Evolutionary conservation across 2,329 filamentous ascomycete species (phyloP), one percentile per base, ranked within the genome.

Genomic region (Coniochaeta hoffmannii): DNA sequence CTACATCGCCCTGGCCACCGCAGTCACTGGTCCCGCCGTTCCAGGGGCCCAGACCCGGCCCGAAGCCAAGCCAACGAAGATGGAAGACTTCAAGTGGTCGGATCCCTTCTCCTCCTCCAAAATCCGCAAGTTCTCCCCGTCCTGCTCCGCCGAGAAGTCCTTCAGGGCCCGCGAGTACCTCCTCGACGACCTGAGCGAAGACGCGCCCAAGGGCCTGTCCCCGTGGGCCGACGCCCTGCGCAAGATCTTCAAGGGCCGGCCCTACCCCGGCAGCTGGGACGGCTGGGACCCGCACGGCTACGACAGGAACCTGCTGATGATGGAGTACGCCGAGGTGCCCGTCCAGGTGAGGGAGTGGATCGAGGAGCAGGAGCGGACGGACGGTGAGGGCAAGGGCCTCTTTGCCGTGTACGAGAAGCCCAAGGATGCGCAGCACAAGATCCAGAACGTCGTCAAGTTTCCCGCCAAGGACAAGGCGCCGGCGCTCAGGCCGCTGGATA

Each of bases 261-360:
- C 72, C 52, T 78, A 81, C 63, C 78, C 79, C 0, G 79, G 79
- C 24, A 72, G 72, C 38, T 82, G 79, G 79, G 69, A 71, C 26
- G 79, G 79, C 34, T 65, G 76, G 24, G 79, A 82, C 61, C 71
- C 69, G n/a, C 78, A 82, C 64, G 73, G 74, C 51, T 71, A 73
- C 57, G 74, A 78, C 54, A 73, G 78, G 17, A 72, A 70, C 55
- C 62, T 80, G 58, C 62, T 81, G 44, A 61, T 69, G 60, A 79
- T 81, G 77, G 66, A 71, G 31, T 75, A 76, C 59, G 60, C 64
- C 4, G 67, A 72, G 6, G 55, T 80, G 30, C 78, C 77, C 11
- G 58, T 72, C 22, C 61, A 61, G 31, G 75, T 78, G 52, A 66
- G 71, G 35, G 68, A 73, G 63, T 81, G 78, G 78, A 72, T 81